Base-by-base conservation (phyloP, 345 rosid species). In the Pugionium dolabratum region DNA sequence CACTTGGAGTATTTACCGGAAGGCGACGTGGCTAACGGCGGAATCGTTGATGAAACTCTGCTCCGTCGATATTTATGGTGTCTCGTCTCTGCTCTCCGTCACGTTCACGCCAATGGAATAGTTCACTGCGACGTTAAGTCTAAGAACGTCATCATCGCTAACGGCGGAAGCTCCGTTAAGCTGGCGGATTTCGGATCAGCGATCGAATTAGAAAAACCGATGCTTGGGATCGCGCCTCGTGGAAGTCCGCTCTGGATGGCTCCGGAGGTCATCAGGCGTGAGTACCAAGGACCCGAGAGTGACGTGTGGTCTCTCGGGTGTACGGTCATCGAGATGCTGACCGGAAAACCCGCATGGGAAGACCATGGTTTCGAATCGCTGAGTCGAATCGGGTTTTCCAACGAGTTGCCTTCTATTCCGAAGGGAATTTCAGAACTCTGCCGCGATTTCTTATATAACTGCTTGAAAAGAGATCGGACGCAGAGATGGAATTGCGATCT, bases 161-260 rank as follows among this genome's bases (percentile, higher is more conserved):
- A 56, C 35, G 73, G 63, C 9, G 62, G 66, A 2, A 45, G 66
- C 60, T 64, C 62, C 37, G 79, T 78, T 4, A 89, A 89, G 72
- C 88, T 89, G 31, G 91, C 85, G 44, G 96, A 89, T 70, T 89
- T 89, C 71, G 96, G 96, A 9, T 82, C 91, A 1, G 86, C 96
- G 37, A 11, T 73, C 18, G 18, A 18, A 18, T 18, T 18, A 0
- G 56, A 45, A 1, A 64, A 45, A 5, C 25, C 61, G 43, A 11
- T 48, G 18, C 59, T 27, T 6, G 54, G 30, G 30, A n/a, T 61
- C 35, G 6, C 57, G 69, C 88, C 89, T 26, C 91, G 94, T 35
- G 96, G 96, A 68, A 89, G 94, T 45, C 96, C 96, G 7, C 78
- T 89, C 7, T 89, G 94, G 96, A 89, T 89, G 94, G 96, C 96